Evolutionary conservation across 2,329 filamentous ascomycete genomes (phyloP).

Genomic region (Penicillium olsonii): DNA sequence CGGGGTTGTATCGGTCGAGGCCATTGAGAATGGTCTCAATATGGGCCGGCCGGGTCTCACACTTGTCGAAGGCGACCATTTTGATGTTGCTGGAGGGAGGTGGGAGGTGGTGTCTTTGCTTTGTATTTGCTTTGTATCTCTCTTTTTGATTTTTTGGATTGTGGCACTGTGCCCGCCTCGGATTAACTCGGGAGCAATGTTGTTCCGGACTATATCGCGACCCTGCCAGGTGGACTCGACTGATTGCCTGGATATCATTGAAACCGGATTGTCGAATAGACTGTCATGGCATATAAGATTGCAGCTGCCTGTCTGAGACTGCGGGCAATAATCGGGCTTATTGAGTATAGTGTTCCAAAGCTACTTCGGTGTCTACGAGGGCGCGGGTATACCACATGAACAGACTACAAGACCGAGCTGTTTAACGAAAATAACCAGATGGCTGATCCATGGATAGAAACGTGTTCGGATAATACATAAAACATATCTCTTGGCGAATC

Average conservation of each 20-base stretch:
- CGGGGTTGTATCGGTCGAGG: constrained; percentile 97
- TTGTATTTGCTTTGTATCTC: constrained; percentile 16
- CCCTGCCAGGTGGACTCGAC: no score
- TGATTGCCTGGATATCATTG: no score
- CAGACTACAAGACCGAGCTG: neutral
- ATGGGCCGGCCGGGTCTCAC: constrained; percentile 86
- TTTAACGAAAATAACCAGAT: constrained; percentile 2
- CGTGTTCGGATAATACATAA: constrained; percentile 28
- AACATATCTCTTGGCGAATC: constrained; percentile 25
- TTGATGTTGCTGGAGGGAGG: constrained; percentile 18
- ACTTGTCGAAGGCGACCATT: constrained; percentile 71
- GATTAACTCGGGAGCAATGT: constrained; percentile 16
- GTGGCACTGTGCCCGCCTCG: constrained; percentile 22
- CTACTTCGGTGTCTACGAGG: no score
- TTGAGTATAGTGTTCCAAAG: no score
- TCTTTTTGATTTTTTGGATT: constrained; percentile 34
- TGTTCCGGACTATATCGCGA: constrained; percentile 18
- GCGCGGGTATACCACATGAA: neutral
- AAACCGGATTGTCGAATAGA: no score
- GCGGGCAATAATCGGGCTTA: no score
- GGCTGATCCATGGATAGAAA: constrained; percentile 10
- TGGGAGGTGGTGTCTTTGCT: constrained; percentile 26
- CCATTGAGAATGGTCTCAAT: constrained; percentile 94
- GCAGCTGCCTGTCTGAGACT: no score
- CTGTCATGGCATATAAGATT: no score